A percentile compares a stretch with the other conserved stretches of the same genome.
These are phyloP conservation scores for Sarocladium kiliense DNA, from an alignment of 2,329 filamentous ascomycete species.

Conservation along the genomic window DNA sequence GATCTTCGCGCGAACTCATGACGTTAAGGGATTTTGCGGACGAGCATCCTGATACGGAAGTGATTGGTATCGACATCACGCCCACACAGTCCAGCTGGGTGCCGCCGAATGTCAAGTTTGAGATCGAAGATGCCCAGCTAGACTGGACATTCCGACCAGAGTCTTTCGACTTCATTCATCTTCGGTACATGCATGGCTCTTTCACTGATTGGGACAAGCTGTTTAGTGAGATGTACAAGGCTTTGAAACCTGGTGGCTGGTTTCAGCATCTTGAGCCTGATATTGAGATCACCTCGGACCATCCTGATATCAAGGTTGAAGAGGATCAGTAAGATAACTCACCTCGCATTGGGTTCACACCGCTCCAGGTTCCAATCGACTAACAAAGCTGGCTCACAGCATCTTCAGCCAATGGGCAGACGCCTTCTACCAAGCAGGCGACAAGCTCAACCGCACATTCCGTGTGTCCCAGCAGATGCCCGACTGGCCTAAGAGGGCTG, in stretches of 20 bases:
- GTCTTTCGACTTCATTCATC: conserved; percentile 33
- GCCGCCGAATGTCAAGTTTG: conserved; percentile 29
- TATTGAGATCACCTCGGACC: conserved; percentile 19
- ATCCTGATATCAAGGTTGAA: conserved; percentile 10
- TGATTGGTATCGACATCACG: conserved; percentile 25
- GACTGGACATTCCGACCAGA: conserved; percentile 24
- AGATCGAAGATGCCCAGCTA: conserved; percentile 29
- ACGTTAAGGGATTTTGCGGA: conserved; percentile 29
- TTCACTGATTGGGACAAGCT: conserved; percentile 26
- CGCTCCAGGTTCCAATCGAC: neutral
- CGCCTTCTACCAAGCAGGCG: conserved; percentile 20
- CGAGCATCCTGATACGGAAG: conserved; percentile 24
- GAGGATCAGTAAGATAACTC: neutral
- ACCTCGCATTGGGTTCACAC: too few relatives aligned
- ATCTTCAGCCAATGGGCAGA: conserved; percentile 22
- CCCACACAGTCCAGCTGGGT: conserved; percentile 24
- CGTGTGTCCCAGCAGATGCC: conserved; percentile 15
- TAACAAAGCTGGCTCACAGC: conserved; percentile 9
- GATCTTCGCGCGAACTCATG: neutral
- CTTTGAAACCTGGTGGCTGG: conserved; percentile 31
- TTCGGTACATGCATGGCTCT: conserved; percentile 25
- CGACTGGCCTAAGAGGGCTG: conserved; percentile 21
- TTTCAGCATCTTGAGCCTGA: conserved; percentile 24
- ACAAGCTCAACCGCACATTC: conserved; percentile 20
- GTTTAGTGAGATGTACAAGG: conserved; percentile 19